Evolutionary conservation across 2,329 filamentous ascomycete species (phyloP).

Genomic region (Botryosphaeria dothidea): DNA sequence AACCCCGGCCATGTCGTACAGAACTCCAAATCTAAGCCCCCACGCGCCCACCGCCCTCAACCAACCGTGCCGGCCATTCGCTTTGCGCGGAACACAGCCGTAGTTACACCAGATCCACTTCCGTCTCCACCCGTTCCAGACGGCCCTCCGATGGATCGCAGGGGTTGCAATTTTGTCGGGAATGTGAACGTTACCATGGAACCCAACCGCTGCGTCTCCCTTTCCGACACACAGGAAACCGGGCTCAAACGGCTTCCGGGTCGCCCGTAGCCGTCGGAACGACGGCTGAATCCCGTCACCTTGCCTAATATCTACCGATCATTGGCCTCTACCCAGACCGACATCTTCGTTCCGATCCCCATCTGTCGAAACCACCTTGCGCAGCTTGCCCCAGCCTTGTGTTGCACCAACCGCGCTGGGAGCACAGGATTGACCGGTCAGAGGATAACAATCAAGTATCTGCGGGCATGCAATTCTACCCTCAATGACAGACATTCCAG

Average conservation of each 20-base stretch:
- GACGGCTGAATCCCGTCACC: constrained; percentile 4
- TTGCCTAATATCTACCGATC: not conserved
- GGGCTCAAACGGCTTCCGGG: not conserved
- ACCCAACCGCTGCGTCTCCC: not conserved
- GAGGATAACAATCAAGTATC: not conserved
- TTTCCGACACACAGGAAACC: constrained; percentile 13
- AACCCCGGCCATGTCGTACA: not conserved
- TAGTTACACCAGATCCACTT: constrained; percentile 3
- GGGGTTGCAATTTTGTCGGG: constrained; percentile 1
- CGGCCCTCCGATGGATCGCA: not conserved
- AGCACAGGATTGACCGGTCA: not conserved
- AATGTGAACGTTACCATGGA: constrained; percentile 9
- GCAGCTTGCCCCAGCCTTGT: not conserved
- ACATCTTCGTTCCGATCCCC: not conserved
- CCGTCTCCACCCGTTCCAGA: not conserved
- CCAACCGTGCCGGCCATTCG: not conserved
- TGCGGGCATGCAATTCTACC: not conserved
- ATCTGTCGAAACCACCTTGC: not conserved
- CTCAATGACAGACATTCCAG: not conserved
- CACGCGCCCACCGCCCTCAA: not conserved
- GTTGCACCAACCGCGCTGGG: not conserved
- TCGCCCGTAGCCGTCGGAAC: not conserved
- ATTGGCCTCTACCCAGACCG: not conserved
- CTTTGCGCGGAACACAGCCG: not conserved
- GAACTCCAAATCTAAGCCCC: constrained; percentile 1